Evolutionary conservation across 2,329 filamentous ascomycete genomes (phyloP).

Genomic region (Bretziella fagacearum): DNA sequence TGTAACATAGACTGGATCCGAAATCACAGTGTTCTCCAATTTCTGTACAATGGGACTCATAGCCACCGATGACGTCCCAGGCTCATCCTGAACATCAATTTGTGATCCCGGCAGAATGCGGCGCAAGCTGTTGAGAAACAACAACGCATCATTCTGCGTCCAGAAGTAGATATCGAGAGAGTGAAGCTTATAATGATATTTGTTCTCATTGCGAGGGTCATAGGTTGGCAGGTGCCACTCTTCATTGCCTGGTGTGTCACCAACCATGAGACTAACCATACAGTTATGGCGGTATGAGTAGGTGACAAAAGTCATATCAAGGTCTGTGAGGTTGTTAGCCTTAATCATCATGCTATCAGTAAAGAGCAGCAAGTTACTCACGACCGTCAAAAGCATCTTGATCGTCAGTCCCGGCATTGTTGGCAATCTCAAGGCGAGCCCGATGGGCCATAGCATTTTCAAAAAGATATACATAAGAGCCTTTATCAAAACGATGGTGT

Average conservation of each 20-base stretch:
- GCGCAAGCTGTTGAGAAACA: conserved; percentile 52
- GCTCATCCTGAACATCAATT: conserved; percentile 48
- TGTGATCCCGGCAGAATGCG: conserved; percentile 45
- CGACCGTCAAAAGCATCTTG: conserved; percentile 67
- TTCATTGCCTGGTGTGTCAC: conserved; percentile 30
- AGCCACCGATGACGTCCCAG: conserved; percentile 30
- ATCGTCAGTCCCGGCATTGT: conserved; percentile 54
- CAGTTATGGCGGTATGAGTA: conserved; percentile 63
- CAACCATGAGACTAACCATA: conserved; percentile 48
- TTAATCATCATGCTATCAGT: conserved; percentile 52
- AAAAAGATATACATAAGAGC: conserved; percentile 66
- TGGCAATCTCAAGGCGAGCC: conserved; percentile 60
- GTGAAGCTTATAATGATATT: conserved; percentile 64
- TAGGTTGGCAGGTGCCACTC: conserved; percentile 63
- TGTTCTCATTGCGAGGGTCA: conserved; percentile 56
- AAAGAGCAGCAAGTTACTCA: conserved; percentile 43
- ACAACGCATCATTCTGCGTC: conserved; percentile 53
- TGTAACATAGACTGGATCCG: conserved; percentile 33
- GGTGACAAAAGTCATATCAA: conserved; percentile 46
- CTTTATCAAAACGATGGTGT: conserved; percentile 68
- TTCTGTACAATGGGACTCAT: conserved; percentile 58
- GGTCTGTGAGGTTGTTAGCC: conserved; percentile 48
- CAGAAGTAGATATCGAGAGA: conserved; percentile 66
- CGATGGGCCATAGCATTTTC: conserved; percentile 51
- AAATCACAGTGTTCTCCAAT: conserved; percentile 54